These are phyloP conservation scores for Coniferiporia sulphurascens DNA, from an alignment of 1,284 basidiomycete species.

Conservation along the genomic window DNA sequence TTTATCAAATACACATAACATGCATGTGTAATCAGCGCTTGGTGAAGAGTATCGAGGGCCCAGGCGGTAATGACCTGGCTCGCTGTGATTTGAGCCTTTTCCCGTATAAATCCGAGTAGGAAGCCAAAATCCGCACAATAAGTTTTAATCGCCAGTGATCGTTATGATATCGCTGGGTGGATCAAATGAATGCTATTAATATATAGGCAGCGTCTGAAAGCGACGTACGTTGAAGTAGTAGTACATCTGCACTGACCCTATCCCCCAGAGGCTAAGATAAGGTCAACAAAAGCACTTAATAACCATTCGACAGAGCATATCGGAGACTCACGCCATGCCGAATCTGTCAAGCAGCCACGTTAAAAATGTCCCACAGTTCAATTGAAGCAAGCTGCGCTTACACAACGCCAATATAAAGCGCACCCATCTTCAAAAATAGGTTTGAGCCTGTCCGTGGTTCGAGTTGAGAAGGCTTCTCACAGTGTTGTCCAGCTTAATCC, in stretches of 20 bases:
- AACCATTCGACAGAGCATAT: neutral
- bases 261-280: neutral
- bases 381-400: neutral
- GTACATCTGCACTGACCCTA: neutral
- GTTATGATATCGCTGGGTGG: neutral
- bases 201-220: neutral
- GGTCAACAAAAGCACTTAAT: neutral
- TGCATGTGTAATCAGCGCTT: constrained; percentile 3
- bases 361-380: neutral
- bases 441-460: no score
- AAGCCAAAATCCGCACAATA: neutral
- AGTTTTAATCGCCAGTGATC: constrained; percentile 3
- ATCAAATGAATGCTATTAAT: no score
- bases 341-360: neutral
- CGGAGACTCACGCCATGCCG: neutral
- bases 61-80: neutral
- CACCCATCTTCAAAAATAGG: neutral
- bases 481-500: no score
- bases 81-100: neutral
- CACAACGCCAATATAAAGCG: constrained; percentile 1
- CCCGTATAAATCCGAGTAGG: neutral
- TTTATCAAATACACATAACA: constrained; percentile 2
- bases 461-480: no score
- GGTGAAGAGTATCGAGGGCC: constrained; percentile 2
- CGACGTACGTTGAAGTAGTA: constrained; percentile 5